These are phyloP conservation scores for Perilla frutescens DNA, from an alignment of 257 asterid species.

Conservation along the genomic window DNA sequence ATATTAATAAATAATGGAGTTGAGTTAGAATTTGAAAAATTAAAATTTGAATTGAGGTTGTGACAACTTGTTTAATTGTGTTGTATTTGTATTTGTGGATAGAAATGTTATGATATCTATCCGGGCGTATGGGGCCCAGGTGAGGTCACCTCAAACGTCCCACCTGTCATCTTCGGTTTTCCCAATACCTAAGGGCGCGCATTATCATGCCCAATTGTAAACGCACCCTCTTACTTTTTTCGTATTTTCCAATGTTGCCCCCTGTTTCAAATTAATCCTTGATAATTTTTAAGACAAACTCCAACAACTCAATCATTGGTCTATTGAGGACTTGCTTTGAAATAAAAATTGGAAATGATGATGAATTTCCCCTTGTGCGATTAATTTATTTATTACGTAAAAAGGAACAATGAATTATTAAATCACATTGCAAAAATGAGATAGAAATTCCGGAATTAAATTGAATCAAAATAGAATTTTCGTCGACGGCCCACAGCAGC, in stretches of 20 bases:
- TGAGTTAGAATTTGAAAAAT: no score
- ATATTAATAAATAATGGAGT: no score
- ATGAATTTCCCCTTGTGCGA: no score
- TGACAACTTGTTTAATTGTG: not conserved
- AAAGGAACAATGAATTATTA: not conserved
- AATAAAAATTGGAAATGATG: no score
- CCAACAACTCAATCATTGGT: no score
- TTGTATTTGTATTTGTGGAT: not conserved
- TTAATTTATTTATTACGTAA: no score
- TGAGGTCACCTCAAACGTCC: conserved; percentile 32
- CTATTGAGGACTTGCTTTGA: no score
- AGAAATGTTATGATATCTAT: conserved; percentile 17
- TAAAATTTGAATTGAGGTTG: not conserved
- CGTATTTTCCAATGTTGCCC: no score
- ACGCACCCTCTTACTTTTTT: not conserved
- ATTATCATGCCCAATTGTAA: not conserved
- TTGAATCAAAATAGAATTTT: not conserved
- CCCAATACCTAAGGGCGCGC: conserved; percentile 16
- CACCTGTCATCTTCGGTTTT: conserved; percentile 31
- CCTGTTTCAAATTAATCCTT: no score
- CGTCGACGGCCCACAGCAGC: conserved; percentile 22
- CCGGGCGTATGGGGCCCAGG: conserved; percentile 28
- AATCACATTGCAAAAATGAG: not conserved
- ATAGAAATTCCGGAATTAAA: not conserved
- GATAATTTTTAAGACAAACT: no score